Conservation (phyloP, 164 flowering plant species). For the Paratinospora sagittata region DNA sequence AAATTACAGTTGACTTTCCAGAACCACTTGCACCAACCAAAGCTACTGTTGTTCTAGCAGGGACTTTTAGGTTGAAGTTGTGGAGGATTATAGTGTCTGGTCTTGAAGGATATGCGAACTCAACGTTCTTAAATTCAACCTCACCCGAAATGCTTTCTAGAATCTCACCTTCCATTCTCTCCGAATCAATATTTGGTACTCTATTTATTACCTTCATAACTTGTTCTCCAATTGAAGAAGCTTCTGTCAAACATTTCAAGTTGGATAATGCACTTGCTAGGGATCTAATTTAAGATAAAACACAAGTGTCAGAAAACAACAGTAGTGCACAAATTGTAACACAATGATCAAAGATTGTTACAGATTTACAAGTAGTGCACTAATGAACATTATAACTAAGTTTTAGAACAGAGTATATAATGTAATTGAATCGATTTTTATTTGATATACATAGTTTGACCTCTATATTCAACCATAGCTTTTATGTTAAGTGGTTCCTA, state of each 20-base stretch:
- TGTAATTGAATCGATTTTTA: too few species aligned
- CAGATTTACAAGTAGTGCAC: too few species aligned
- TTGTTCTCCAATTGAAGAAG: constrained; percentile 56
- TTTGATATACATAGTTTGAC: too few species aligned
- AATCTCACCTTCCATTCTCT: constrained; percentile 51
- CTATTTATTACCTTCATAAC: constrained; percentile 60
- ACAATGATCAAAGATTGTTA: too few species aligned
- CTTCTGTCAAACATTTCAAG: constrained; percentile 68
- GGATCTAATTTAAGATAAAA: constrained; percentile 30
- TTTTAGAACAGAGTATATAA: neutral
- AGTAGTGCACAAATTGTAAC: too few species aligned
- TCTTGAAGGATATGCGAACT: constrained; percentile 77
- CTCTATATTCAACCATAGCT: too few species aligned
- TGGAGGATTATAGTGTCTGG: constrained; percentile 47
- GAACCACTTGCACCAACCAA: constrained; percentile 44
- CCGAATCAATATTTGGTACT: constrained; percentile 69
- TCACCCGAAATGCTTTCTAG: constrained; percentile 43
- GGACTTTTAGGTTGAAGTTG: constrained; percentile 45
- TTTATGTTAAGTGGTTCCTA: too few species aligned
- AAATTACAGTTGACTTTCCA: too few species aligned
- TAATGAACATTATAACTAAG: neutral
- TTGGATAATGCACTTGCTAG: constrained; percentile 66
- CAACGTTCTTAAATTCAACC: constrained; percentile 56
- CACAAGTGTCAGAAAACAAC: too few species aligned
- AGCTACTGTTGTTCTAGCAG: constrained; percentile 68